Evolutionary conservation across 805 yeast species (phyloP).

Genomic region (Lachancea nothofagi): DNA sequence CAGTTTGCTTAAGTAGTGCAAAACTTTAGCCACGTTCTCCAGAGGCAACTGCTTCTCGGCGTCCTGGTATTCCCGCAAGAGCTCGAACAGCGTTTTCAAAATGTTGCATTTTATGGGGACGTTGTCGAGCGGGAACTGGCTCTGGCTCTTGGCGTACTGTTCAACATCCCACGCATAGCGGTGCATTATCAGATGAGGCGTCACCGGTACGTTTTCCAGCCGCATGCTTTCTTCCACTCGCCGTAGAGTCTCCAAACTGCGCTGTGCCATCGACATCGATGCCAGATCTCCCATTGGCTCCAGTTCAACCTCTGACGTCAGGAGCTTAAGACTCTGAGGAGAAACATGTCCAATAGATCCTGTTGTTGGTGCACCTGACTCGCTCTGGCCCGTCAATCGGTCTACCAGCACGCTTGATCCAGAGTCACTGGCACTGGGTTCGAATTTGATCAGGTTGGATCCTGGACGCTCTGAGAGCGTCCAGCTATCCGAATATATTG

Average conservation of each 20-base stretch:
- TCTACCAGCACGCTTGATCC: slow-evolving; percentile 1
- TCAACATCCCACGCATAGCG: slow-evolving; percentile 13
- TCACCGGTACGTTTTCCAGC: slow-evolving; percentile 11
- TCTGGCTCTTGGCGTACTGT: slow-evolving; percentile 9
- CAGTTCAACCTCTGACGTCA: not conserved
- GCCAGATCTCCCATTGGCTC: slow-evolving; percentile 1
- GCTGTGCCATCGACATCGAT: slow-evolving; percentile 9
- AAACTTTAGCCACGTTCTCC: slow-evolving; percentile 9
- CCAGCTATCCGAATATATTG: slow-evolving; percentile 10
- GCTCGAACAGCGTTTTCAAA: slow-evolving; percentile 11
- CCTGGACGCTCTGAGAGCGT: slow-evolving; percentile 9
- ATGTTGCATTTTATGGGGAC: slow-evolving; percentile 19
- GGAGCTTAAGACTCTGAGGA: not conserved
- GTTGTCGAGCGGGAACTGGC: slow-evolving; percentile 14
- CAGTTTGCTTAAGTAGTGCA: slow-evolving; percentile 14
- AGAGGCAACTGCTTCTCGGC: slow-evolving; percentile 3
- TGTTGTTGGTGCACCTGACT: too few relatives aligned
- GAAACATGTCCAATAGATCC: slow-evolving; percentile 1
- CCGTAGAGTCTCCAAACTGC: slow-evolving; percentile 11
- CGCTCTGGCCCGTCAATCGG: not conserved
- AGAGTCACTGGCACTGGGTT: slow-evolving; percentile 1
- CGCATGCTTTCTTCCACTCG: slow-evolving; percentile 14
- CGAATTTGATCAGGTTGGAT: slow-evolving; percentile 3
- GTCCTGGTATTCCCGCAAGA: slow-evolving; percentile 11
- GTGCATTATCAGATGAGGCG: slow-evolving; percentile 11